Evolutionary conservation across 371 early-diverging fungal genomes (phyloP), one percentile per base, ranked within the genome.

Genomic region (Apophysomyces trapeziformis): DNA sequence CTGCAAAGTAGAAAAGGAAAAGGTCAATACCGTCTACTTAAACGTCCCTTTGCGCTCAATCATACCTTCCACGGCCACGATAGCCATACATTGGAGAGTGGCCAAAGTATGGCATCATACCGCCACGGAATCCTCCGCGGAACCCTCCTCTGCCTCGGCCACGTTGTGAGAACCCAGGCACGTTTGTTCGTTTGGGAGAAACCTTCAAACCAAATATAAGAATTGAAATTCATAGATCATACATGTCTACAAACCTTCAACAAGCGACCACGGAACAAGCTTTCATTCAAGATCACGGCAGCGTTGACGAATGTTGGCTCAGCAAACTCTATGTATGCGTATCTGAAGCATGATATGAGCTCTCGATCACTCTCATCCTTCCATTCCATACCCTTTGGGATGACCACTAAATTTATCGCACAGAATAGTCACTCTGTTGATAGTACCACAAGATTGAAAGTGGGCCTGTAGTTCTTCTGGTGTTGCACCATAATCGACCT

Each of bases 351-450:
- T 54, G 63, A 62, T 35, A 35, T n/a, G 39, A 14, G 36, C 1
- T 11, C 13, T 60, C 5, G 36, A 14, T 13, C 57, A 7, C 13
- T 58, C 37, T 7, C 16, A 7, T 16, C 6, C 26, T 41, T 44
- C 13, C 9, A 7, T 44, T 21, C 26, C 6, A 14, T 84, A 92
- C 74, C 99, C 99, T 74, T 97, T 97, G 57, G 99, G 99, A 68
- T 94, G 94, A 4, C 96, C 96, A n/a, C 95, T 96, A 70, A 80
- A 93, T 76, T 95, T 95, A 80, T 98, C 94, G 71, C 93, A 93
- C 54, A 95, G 74, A 71, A 97, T 97, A 4, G 98, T 97, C n/a
- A 97, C 93, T 43, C 99, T 87, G 80, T 96, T 96, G 70, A 98
- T 96, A 18, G 91, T 88, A 16, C 99, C 99, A 75, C 97, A 96